A percentile compares a stretch with the other conserved stretches of the same genome.
phyloP scores from a whole-genome alignment of 1,284 basidiomycete genomes.

The Mycosarcoma mackinlayi region DNA sequence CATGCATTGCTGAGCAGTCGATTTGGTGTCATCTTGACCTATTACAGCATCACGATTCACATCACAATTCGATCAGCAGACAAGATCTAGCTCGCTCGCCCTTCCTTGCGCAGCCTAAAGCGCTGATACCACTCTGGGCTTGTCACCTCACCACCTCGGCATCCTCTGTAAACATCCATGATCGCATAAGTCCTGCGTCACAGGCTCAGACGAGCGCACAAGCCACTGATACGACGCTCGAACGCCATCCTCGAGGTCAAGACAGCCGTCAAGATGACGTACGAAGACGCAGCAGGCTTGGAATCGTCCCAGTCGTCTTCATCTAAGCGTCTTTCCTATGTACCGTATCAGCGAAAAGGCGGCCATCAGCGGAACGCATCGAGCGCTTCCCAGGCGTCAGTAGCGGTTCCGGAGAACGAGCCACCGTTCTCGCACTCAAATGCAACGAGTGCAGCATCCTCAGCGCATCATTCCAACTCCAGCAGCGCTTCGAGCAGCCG shows the following conservation, averaged over 20 bases:
- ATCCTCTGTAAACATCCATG: too few species aligned
- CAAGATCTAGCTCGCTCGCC: too few species aligned
- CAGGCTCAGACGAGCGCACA: slow-evolving; percentile 1
- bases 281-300: slow-evolving; percentile 15
- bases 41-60: background rate
- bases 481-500: slow-evolving; percentile 1
- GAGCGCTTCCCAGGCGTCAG: slow-evolving; percentile 17
- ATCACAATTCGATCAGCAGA: too few species aligned
- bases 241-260: too few species aligned
- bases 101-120: too few species aligned
- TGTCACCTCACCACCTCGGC: too few species aligned
- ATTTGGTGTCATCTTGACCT: background rate
- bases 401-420: background rate
- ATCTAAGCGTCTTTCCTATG: slow-evolving; percentile 42
- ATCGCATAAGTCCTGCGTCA: too few species aligned
- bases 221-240: too few species aligned
- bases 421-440: background rate
- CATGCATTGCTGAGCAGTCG: too few species aligned
- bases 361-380: slow-evolving; percentile 30
- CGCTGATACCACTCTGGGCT: too few species aligned
- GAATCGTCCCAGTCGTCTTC: slow-evolving; percentile 16
- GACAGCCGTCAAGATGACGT: slow-evolving; percentile 5
- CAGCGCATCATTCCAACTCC: slow-evolving; percentile 5
- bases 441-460: background rate
- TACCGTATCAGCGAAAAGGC: slow-evolving; percentile 45